A percentile compares a stretch with the other conserved stretches of the same genome.
Evolutionary conservation across 768 basidiomycete genomes (phyloP).

Genomic region (Neoboletus brunneissimus): DNA sequence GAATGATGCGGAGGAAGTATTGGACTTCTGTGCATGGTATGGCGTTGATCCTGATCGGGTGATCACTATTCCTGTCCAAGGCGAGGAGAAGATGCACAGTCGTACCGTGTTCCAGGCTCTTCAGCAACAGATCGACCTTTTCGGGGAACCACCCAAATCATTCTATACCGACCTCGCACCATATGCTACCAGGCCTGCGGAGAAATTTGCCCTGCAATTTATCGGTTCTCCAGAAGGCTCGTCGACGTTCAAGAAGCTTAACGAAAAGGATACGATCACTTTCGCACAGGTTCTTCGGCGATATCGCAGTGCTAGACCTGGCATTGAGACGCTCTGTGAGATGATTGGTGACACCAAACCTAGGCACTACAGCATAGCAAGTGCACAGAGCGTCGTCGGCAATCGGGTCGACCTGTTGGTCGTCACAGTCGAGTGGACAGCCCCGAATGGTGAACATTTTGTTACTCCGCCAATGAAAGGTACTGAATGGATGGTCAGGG

Average conservation of each 20-base stretch:
- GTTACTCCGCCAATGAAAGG: background rate
- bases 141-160: conserved; percentile 92
- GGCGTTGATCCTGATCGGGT: conserved; percentile 78
- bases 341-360: conserved; percentile 94
- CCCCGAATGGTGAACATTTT: conserved; percentile 64
- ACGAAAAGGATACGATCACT: conserved; percentile 91
- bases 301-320: conserved; percentile 77
- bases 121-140: conserved; percentile 95
- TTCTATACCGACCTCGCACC: conserved; percentile 88
- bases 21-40: conserved; percentile 90
- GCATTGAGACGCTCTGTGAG: conserved; percentile 83
- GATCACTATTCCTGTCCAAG: conserved; percentile 72
- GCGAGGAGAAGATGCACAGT: conserved; percentile 75
- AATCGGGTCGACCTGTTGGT: conserved; percentile 92
- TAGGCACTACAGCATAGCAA: conserved; percentile 97
- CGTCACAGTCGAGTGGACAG: conserved; percentile 93
- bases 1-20: conserved; percentile 89
- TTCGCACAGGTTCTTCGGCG: conserved; percentile 83
- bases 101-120: conserved; percentile 93
- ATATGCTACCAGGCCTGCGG: conserved; percentile 65
- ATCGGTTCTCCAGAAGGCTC: conserved; percentile 91
- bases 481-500: conserved; percentile 44
- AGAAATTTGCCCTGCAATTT: conserved; percentile 81
- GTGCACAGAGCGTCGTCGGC: conserved; percentile 92
- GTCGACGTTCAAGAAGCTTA: conserved; percentile 91